These are phyloP conservation scores for Pistacia atlantica DNA, from an alignment of 345 rosid genomes.

Conservation along the genomic window DNA sequence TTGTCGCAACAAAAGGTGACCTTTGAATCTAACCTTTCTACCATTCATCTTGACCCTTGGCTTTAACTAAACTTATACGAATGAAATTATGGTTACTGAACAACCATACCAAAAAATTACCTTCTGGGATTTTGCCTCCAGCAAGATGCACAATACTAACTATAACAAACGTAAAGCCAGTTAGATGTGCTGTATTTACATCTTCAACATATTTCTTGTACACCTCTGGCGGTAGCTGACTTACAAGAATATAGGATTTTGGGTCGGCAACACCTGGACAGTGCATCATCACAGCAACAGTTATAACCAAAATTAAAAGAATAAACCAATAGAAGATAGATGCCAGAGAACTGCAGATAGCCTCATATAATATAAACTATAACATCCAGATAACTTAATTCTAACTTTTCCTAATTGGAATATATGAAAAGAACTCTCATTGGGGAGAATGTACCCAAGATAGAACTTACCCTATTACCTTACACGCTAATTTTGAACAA, in stretches of 20 bases:
- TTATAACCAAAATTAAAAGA: background rate
- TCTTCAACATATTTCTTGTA: constrained; percentile 70
- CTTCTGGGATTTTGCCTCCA: constrained; percentile 84
- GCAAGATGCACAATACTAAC: constrained; percentile 78
- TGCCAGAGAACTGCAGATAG: background rate
- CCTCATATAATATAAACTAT: background rate
- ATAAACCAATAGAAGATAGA: background rate
- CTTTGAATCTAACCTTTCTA: background rate
- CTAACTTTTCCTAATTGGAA: background rate
- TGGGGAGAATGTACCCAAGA: too few relatives aligned
- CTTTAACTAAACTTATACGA: too few relatives aligned
- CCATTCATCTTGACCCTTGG: too few relatives aligned
- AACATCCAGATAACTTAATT: background rate
- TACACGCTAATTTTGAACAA: too few relatives aligned
- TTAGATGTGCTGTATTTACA: constrained; percentile 48
- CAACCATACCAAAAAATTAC: constrained; percentile 31
- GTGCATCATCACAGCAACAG: constrained; percentile 18
- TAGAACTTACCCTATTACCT: too few relatives aligned
- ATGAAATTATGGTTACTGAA: background rate
- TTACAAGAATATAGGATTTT: constrained; percentile 76
- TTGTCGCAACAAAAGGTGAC: constrained; percentile 11
- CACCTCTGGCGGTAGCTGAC: constrained; percentile 68
- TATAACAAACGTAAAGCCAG: constrained; percentile 77
- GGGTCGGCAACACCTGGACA: constrained; percentile 57
- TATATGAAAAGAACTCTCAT: too few relatives aligned